Percentiles rank a stretch among this genome's conserved stretches.
Evolutionary conservation across 352 stramenopile species (phyloP).

Genomic region (Pythium coloratum): DNA sequence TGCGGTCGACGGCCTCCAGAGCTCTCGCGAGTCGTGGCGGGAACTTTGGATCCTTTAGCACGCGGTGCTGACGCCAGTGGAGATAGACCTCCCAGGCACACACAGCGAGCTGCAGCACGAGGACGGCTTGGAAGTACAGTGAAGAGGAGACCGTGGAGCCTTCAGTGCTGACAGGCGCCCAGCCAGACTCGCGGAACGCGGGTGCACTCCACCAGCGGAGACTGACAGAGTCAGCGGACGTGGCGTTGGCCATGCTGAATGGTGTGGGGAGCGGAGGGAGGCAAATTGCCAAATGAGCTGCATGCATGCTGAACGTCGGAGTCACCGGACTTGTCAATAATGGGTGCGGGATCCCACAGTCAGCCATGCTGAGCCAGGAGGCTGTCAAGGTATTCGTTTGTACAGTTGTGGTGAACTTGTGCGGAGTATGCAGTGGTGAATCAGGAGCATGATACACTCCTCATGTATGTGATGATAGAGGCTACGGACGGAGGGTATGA

Average conservation of each 20-base stretch:
- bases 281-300: not conserved
- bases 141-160: slow-evolving; percentile 29
- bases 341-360: too few species aligned
- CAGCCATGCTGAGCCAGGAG: too few species aligned
- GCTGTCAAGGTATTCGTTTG: too few species aligned
- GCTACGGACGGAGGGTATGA: too few species aligned
- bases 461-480: too few species aligned
- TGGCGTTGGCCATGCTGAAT: not conserved
- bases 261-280: not conserved
- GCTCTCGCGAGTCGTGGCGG: slow-evolving; percentile 50
- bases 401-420: too few species aligned
- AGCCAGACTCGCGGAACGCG: slow-evolving; percentile 54
- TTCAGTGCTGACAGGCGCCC: slow-evolving; percentile 28
- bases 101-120: slow-evolving; percentile 89
- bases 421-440: too few species aligned
- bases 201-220: slow-evolving; percentile 43
- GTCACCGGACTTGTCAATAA: too few species aligned
- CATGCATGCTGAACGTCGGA: too few species aligned
- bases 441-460: too few species aligned
- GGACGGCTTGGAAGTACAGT: slow-evolving; percentile 55
- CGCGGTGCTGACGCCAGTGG: slow-evolving; percentile 88
- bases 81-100: slow-evolving; percentile 93
- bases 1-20: slow-evolving; percentile 34
- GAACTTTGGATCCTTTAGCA: slow-evolving; percentile 80
- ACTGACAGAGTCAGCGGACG: not conserved